Evolutionary conservation across 2,329 filamentous ascomycete species (phyloP), one percentile per base, ranked within the genome.

Genomic region (Exophiala spinifera): DNA sequence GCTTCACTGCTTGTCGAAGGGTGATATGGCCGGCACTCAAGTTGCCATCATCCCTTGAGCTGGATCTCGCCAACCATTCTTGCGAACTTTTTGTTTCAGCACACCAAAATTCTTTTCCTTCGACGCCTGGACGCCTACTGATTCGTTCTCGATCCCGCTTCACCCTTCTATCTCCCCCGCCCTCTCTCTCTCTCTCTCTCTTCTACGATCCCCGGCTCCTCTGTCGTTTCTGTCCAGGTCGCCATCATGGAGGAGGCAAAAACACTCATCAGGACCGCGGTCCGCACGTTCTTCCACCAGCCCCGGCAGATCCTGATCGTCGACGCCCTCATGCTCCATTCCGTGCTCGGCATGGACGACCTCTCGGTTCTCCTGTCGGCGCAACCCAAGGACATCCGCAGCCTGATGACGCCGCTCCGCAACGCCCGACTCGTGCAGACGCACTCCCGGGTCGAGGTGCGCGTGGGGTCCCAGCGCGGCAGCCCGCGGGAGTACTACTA

Each of bases 401-500:
- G 92, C 70, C 82, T 95, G 25, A 92, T 89, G 70, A 91, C 87
- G 56, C 87, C 85, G 65, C 80, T 99, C 49, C 84, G 85, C 63
- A 91, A 96, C 69, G 90, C 95, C 67, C 87, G 92, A 50, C 84
- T 99, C 65, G 76, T 97, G 55, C 63, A 55, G 66, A 89, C 81
- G 65, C 85, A 86, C 69, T 84, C 85, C 28, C 85, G 90, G 57
- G 82, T 85, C 46, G 91, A 96, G 69, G 76, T 88, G 51, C 85
- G 86, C 62, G 88, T 91, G 67, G 89, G 89, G 48, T 88, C 91
- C 56, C 86, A 88, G 54, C 86, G 91, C 49, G 87, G 89, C 4
- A 86, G 88, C 62, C 91, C 87, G 68, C 84, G 89, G 65, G 95
- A 92, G 59, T 99, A 96, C 79, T 99, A 95, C 76, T 99, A 89